phyloP scores from a whole-genome alignment of 1,284 basidiomycete genomes.

The Fomitiporia mediterranea region DNA sequence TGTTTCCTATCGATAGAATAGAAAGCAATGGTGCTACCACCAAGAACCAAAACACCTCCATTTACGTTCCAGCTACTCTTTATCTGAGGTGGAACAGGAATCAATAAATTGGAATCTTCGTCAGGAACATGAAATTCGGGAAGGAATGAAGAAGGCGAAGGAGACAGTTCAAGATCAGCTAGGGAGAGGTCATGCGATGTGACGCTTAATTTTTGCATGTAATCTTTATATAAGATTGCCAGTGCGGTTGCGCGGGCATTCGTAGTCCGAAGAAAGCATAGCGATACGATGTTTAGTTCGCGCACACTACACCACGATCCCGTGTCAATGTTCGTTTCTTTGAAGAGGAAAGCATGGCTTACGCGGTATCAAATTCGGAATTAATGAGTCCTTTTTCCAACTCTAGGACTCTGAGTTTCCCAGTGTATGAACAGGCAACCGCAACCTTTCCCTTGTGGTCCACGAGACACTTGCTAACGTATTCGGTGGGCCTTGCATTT shows the following conservation, averaged over 20 bases:
- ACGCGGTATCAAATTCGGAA: constrained; percentile 64
- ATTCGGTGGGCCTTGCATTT: constrained; percentile 55
- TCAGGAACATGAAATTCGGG: constrained; percentile 32
- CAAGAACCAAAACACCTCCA: constrained; percentile 67
- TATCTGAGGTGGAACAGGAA: constrained; percentile 40
- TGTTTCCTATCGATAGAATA: constrained; percentile 45
- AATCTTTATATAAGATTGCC: constrained; percentile 18
- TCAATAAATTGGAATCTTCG: constrained; percentile 35
- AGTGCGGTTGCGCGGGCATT: constrained; percentile 14
- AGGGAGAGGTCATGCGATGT: constrained; percentile 19
- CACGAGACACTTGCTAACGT: constrained; percentile 58
- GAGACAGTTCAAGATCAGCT: constrained; percentile 23
- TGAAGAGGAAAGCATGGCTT: constrained; percentile 29
- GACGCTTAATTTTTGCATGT: constrained; percentile 10
- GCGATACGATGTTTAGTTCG: constrained; percentile 70
- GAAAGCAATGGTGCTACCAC: constrained; percentile 56
- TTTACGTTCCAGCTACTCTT: constrained; percentile 34
- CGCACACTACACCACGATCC: constrained; percentile 50
- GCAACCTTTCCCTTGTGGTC: constrained; percentile 58
- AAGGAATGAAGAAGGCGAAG: constrained; percentile 34
- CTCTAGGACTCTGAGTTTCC: constrained; percentile 59
- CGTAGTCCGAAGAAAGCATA: constrained; percentile 17
- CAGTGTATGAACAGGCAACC: constrained; percentile 58
- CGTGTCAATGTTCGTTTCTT: neutral
- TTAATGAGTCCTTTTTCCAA: constrained; percentile 49